A percentile compares a stretch with the other conserved stretches of the same genome.
Conservation (phyloP, 1,139 yeast genomes). For the Candida sojae region DNA sequence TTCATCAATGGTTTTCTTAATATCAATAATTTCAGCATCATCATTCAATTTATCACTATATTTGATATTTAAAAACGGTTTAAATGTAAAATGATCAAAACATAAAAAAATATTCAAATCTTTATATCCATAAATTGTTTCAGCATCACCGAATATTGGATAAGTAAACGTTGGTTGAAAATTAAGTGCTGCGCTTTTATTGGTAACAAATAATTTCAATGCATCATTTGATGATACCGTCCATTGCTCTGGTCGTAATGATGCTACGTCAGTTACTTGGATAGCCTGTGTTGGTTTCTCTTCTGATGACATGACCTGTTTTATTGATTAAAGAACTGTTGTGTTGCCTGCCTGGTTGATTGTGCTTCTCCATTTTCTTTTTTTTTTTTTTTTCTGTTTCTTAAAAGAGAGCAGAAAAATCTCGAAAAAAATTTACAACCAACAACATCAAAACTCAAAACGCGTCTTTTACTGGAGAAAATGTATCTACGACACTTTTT, state of each 20-base stretch:
- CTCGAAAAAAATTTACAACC: background rate
- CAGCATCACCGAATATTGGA: constrained; percentile 91
- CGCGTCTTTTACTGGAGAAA: background rate
- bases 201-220: constrained; percentile 53
- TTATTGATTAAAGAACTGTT: background rate
- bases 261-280: constrained; percentile 8
- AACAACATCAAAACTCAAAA: background rate
- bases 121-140: constrained; percentile 82
- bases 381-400: no score
- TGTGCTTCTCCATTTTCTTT: background rate
- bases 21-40: constrained; percentile 52
- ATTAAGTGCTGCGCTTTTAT: constrained; percentile 52
- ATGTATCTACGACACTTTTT: background rate
- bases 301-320: background rate
- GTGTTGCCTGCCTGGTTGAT: background rate
- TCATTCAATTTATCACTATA: constrained; percentile 51
- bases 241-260: constrained; percentile 62
- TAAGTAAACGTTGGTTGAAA: constrained; percentile 83
- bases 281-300: background rate
- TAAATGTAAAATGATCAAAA: constrained; percentile 47
- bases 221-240: constrained; percentile 68
- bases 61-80: constrained; percentile 55
- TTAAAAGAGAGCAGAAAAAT: no score
- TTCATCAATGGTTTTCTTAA: constrained; percentile 52
- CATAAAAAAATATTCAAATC: constrained; percentile 55